Percentiles rank a stretch among this genome's conserved stretches.
Evolutionary conservation across 208 protist species (phyloP).

Genomic region (Leishmania martiniquensis): DNA sequence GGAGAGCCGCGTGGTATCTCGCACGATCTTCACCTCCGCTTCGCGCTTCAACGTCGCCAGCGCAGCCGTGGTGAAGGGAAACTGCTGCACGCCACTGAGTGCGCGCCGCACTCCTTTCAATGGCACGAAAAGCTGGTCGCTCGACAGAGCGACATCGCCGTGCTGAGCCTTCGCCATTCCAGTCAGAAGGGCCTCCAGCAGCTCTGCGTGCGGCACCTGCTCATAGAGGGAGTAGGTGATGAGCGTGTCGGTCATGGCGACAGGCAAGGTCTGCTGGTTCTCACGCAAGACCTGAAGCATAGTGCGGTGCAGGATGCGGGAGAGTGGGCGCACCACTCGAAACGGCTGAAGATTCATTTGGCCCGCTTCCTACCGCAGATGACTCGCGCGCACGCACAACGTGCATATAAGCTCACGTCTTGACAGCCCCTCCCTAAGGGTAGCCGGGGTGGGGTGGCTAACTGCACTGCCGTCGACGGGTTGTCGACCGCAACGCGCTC

Average conservation of each 20-base stretch:
- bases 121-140: constrained; percentile 12
- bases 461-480: neutral
- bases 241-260: constrained; percentile 37
- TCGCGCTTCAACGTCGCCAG: constrained; percentile 18
- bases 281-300: constrained; percentile 29
- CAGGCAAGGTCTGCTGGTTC: constrained; percentile 4
- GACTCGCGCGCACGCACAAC: neutral
- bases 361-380: neutral
- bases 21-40: constrained; percentile 30
- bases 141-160: constrained; percentile 9
- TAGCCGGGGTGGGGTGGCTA: neutral
- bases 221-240: constrained; percentile 51
- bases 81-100: constrained; percentile 48
- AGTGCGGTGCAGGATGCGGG: constrained; percentile 41
- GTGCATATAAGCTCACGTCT: neutral
- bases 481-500: neutral
- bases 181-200: constrained; percentile 31
- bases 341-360: constrained; percentile 68
- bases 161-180: neutral
- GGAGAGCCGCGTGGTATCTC: constrained; percentile 33
- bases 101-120: constrained; percentile 25
- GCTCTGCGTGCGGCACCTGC: constrained; percentile 50
- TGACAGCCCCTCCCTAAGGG: neutral
- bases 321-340: constrained; percentile 45
- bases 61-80: constrained; percentile 25